Evolutionary conservation across 2,329 filamentous ascomycete species (phyloP).

Genomic region (Saccharata proteae): DNA sequence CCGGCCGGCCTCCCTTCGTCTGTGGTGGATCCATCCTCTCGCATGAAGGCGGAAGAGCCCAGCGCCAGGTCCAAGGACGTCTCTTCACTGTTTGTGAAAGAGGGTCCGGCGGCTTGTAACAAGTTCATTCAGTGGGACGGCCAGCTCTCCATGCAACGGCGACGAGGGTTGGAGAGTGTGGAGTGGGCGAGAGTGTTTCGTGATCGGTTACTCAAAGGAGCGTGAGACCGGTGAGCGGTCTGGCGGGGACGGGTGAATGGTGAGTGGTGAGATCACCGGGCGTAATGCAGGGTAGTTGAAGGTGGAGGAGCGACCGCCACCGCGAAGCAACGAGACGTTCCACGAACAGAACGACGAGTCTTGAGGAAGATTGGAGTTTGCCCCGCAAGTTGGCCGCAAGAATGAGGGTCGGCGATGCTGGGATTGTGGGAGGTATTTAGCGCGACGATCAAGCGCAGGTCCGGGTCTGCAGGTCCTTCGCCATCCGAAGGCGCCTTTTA

Average conservation of each 20-base stretch:
- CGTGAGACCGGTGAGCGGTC: neutral
- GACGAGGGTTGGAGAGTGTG: neutral
- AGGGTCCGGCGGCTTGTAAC: slow-evolving; percentile 20
- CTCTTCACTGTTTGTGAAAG: slow-evolving; percentile 20
- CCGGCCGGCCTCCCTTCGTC: slow-evolving; percentile 23
- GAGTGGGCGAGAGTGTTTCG: neutral
- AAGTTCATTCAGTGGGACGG: slow-evolving; percentile 23
- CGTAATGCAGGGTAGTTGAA: too few relatives aligned
- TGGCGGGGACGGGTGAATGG: slow-evolving; percentile 2
- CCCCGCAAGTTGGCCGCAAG: too few relatives aligned
- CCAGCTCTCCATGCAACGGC: slow-evolving; percentile 4
- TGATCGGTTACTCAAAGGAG: neutral
- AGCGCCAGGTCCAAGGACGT: slow-evolving; percentile 18
- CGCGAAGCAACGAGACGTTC: too few relatives aligned
- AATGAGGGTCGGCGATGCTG: too few relatives aligned
- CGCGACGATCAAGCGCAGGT: too few relatives aligned
- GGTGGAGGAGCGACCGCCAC: too few relatives aligned
- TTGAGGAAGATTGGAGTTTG: too few relatives aligned
- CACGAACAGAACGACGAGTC: too few relatives aligned
- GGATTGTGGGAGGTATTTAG: too few relatives aligned
- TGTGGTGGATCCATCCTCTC: slow-evolving; percentile 22
- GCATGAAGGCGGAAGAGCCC: slow-evolving; percentile 29
- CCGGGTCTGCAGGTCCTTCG: too few relatives aligned
- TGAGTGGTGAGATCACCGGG: too few relatives aligned
- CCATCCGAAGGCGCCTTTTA: too few relatives aligned